These are phyloP conservation scores for Uronychia binucleata DNA, from an alignment of 73 alveolate species.

Conservation along the genomic window DNA sequence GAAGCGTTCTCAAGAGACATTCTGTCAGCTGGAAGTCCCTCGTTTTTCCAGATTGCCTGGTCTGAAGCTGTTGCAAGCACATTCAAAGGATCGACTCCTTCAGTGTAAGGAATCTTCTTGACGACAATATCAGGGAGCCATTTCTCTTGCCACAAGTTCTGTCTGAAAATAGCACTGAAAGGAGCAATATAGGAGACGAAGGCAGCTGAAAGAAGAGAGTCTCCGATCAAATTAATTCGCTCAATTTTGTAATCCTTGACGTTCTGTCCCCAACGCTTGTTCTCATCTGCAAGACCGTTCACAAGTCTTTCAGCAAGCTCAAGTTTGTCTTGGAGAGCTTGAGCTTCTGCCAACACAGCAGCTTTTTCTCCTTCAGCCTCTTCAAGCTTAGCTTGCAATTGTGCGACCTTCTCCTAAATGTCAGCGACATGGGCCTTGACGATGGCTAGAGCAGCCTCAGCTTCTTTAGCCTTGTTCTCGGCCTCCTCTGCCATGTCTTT, in stretches of 20 bases:
- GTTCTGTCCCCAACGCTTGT: conserved; percentile 96
- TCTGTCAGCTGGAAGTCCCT: conserved; percentile 99
- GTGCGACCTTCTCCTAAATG: conserved; percentile 94
- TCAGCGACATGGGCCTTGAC: conserved; percentile 91
- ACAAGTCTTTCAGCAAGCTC: conserved; percentile 96
- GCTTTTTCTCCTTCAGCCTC: conserved; percentile 94
- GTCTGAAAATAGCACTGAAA: conserved; percentile 95
- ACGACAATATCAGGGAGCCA: conserved; percentile 89
- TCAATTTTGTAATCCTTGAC: conserved; percentile 89
- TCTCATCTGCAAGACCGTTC: conserved; percentile 97
- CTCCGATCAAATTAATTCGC: conserved; percentile 96
- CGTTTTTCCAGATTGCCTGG: conserved; percentile 98
- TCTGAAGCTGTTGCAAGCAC: conserved; percentile 97
- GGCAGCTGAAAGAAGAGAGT: conserved; percentile 97
- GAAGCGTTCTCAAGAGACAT: conserved; percentile 99
- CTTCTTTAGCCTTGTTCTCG: conserved; percentile 85
- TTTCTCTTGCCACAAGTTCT: conserved; percentile 89
- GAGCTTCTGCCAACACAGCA: conserved; percentile 95
- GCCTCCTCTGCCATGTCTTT: conserved; percentile 97
- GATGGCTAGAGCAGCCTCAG: conserved; percentile 90
- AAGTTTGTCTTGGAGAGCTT: conserved; percentile 88
- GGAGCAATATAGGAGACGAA: conserved; percentile 99
- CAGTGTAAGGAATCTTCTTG: conserved; percentile 96
- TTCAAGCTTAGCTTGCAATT: conserved; percentile 82
- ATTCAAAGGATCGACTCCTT: conserved; percentile 96